Percentiles rank a stretch among this genome's conserved stretches.
These are phyloP conservation scores for Wolfiporia cocos DNA, from an alignment of 1,284 basidiomycete genomes.

Conservation along the genomic window DNA sequence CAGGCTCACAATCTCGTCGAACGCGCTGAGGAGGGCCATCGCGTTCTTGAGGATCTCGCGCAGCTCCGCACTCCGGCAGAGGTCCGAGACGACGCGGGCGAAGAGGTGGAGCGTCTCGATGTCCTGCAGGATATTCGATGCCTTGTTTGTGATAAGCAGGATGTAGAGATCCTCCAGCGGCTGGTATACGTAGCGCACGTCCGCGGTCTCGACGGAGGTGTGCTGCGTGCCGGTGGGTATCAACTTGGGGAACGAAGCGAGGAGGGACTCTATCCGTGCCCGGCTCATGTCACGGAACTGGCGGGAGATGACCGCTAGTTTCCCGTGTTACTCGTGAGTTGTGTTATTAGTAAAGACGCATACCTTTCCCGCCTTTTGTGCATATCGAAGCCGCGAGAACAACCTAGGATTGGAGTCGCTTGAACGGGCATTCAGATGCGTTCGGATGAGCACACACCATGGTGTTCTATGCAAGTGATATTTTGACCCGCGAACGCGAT, in stretches of 20 bases:
- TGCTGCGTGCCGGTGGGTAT: conserved; percentile 97
- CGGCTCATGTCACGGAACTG: conserved; percentile 95
- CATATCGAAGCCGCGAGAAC: conserved; percentile 92
- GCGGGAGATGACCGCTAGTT: conserved; percentile 87
- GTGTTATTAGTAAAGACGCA: not conserved
- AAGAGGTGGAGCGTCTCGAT: conserved; percentile 95
- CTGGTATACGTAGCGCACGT: conserved; percentile 97
- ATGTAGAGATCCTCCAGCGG: conserved; percentile 98
- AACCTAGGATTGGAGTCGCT: conserved; percentile 55
- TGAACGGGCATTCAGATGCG: not conserved
- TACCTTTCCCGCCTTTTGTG: conserved; percentile 89
- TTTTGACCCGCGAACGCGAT: no score
- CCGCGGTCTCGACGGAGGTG: conserved; percentile 89
- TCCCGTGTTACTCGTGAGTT: not conserved
- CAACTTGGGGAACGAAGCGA: conserved; percentile 96
- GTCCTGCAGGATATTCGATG: conserved; percentile 97
- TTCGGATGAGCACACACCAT: no score
- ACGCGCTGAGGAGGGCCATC: conserved; percentile 94
- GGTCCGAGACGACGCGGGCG: conserved; percentile 89
- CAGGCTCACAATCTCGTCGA: conserved; percentile 94
- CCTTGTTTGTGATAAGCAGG: conserved; percentile 96
- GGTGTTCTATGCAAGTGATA: no score
- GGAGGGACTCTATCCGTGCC: conserved; percentile 89
- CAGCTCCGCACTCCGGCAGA: conserved; percentile 86
- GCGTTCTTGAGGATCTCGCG: conserved; percentile 87